Conservation (phyloP, 176 grass and related monocot species). For the Poa pratensis region DNA sequence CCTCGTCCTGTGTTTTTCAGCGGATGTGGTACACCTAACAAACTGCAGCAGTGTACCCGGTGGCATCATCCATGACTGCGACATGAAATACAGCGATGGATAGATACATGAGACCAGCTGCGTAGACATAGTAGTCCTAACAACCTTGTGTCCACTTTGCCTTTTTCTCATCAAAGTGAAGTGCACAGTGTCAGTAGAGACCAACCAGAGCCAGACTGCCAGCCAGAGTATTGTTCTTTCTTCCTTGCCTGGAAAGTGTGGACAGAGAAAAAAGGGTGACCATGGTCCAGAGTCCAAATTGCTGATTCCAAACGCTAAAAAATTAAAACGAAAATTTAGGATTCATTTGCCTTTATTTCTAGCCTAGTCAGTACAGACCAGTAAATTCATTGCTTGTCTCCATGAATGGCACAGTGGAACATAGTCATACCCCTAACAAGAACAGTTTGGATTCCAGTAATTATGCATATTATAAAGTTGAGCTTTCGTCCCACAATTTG, state of each 20-base stretch:
- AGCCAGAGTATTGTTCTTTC: not conserved
- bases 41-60: not conserved
- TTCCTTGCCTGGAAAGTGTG: conserved; percentile 25
- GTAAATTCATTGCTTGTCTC: not conserved
- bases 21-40: conserved; percentile 25
- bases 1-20: not conserved
- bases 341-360: not conserved
- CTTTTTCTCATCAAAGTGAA: not conserved
- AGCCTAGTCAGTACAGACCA: not conserved
- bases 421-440: not conserved
- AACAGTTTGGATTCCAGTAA: not conserved
- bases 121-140: not conserved
- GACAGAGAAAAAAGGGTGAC: not conserved
- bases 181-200: not conserved
- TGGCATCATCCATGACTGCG: conserved; percentile 26
- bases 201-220: not conserved
- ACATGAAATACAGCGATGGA: conserved; percentile 24
- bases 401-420: not conserved
- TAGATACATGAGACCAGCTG: conserved; percentile 6
- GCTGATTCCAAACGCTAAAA: too few species aligned
- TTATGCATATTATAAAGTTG: too few species aligned
- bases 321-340: not conserved
- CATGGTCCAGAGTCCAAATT: not conserved
- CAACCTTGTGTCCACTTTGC: not conserved
- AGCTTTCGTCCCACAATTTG: too few species aligned